phyloP scores from a whole-genome alignment of 2,329 filamentous ascomycete species.

The Rosellinia necatrix region DNA sequence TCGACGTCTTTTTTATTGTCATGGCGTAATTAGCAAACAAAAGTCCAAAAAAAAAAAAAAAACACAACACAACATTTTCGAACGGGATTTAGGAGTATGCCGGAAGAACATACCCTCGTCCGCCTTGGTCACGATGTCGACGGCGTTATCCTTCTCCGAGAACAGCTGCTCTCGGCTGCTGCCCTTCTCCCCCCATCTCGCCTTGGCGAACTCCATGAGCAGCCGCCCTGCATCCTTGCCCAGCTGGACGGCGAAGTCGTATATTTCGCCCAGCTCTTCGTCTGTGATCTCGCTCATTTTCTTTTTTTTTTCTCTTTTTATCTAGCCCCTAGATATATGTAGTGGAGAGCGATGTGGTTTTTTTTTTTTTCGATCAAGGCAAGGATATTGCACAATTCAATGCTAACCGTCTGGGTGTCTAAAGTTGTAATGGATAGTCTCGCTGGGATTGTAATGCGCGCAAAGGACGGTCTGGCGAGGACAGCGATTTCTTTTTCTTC shows the following conservation, averaged over 20 bases:
- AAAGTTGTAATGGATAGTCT: too few relatives aligned
- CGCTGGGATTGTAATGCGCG: not conserved
- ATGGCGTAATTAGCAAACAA: not conserved
- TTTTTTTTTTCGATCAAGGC: not conserved
- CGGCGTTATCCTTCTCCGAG: constrained; percentile 73
- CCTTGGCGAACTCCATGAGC: constrained; percentile 66
- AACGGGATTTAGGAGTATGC: not conserved
- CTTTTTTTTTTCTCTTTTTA: too few relatives aligned
- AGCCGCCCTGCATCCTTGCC: constrained; percentile 72
- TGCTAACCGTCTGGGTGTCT: too few relatives aligned
- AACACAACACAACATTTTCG: too few relatives aligned
- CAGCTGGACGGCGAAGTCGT: constrained; percentile 71
- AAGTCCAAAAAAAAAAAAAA: not conserved
- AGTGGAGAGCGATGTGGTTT: not conserved
- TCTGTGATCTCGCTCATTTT: constrained; percentile 38
- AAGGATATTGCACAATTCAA: too few relatives aligned
- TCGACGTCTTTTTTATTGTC: constrained; percentile 63
- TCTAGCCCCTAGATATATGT: not conserved
- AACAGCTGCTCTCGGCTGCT: constrained; percentile 44
- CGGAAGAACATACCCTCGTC: constrained; percentile 66
- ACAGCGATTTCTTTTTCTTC: too few relatives aligned
- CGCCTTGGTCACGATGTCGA: constrained; percentile 78
- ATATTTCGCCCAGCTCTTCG: constrained; percentile 65
- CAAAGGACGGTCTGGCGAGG: not conserved
- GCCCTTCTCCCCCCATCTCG: constrained; percentile 52